These are phyloP conservation scores for Colletotrichum lini DNA, from an alignment of 2,329 filamentous ascomycete species.

Conservation along the genomic window DNA sequence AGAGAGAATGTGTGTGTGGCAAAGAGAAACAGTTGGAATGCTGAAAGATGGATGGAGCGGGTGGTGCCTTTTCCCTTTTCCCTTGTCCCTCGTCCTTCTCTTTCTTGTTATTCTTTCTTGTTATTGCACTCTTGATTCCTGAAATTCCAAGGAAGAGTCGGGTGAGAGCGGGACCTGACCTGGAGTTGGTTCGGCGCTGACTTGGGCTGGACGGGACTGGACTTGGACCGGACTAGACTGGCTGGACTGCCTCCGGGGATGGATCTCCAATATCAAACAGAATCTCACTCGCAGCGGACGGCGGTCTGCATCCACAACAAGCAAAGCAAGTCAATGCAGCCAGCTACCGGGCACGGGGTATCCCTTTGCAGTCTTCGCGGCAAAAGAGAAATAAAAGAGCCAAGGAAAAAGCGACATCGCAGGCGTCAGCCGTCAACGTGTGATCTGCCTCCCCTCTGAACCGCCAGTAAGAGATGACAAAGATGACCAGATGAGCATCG, in stretches of 20 bases:
- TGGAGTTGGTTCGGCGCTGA: constrained; percentile 7
- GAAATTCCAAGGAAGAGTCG: constrained; percentile 26
- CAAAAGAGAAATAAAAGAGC: background rate
- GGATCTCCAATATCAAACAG: background rate
- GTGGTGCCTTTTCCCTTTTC: background rate
- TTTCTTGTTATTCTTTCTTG: background rate
- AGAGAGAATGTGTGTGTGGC: background rate
- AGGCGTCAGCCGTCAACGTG: background rate
- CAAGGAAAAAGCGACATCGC: background rate
- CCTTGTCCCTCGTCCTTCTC: background rate
- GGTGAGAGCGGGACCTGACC: constrained; percentile 24
- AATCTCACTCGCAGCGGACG: too few relatives aligned
- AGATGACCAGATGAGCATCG: constrained; percentile 3
- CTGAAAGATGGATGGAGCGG: background rate
- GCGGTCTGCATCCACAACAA: background rate
- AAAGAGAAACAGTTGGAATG: background rate
- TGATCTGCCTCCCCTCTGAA: background rate
- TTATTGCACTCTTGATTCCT: background rate
- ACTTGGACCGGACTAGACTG: too few relatives aligned
- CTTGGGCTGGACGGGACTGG: constrained; percentile 2
- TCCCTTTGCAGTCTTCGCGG: background rate
- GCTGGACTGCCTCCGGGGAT: too few relatives aligned
- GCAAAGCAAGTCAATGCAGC: background rate
- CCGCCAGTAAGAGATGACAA: constrained; percentile 14
- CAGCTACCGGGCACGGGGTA: background rate